Base-by-base conservation (phyloP, 768 basidiomycete genomes). In the Collybiopsis luxurians region DNA sequence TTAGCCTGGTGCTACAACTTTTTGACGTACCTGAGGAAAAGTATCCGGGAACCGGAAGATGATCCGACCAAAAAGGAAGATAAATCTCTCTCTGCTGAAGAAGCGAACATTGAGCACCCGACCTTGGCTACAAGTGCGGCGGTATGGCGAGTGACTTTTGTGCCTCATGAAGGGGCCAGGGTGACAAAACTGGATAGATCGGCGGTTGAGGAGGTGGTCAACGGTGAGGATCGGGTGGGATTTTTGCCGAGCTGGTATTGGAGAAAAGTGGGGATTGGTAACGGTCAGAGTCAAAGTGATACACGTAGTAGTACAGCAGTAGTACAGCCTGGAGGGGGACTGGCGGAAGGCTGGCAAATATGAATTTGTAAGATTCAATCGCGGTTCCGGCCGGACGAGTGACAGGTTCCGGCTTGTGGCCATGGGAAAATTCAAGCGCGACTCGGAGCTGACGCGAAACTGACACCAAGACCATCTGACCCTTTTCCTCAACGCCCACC, bases 201-300 rank as follows among this genome's bases (percentile, higher is more conserved):
- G 46, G 83, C 83, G 28, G 74, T 71, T 28, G 42, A 27, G 44
- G 89, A 89, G 17, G 87, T 90, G 1, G 72, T 72, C 57, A 80
- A 74, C 23, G 83, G 82, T 4, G 89, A 91, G 68, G 87, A 89
- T 52, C 73, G 91, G 48, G 79, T 90, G 21, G 91, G 92, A n/a
- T 89, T 93, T 62, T 64, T 93, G 39, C 91, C 91, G 10, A 75
- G 69, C 59, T 88, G 86, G 86, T 92, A 86, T 69, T 88, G 78
- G 78, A 68, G 76, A 17, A 74, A 78, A 23, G 13, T 27, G 3
- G n/a, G 9, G 5, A n/a, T 6, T 42, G 40, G 6, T 13, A 34
- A 13, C 31, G 31, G 31, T 13, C 31, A 34, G 31, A 34, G 31
- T 34, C 31, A 34, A 13, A 34, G 31, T 34, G 31, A 34, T 39